phyloP scores from a whole-genome alignment of 2,329 filamentous ascomycete species.

The Fusarium agapanthi region DNA sequence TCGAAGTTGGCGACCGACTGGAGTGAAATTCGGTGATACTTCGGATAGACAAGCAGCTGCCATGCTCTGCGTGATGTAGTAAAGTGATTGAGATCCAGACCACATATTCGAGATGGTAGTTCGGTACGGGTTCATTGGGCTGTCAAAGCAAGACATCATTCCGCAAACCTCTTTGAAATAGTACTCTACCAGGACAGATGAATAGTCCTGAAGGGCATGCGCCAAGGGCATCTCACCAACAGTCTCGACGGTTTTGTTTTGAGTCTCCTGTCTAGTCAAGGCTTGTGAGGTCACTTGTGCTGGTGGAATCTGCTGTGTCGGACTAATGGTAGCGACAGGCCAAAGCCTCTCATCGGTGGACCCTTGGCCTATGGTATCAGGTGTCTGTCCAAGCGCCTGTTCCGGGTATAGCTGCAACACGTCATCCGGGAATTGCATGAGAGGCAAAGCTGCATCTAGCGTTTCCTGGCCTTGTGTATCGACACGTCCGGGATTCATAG shows the following conservation, averaged over 20 bases:
- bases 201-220: constrained; percentile 48
- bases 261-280: neutral
- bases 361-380: constrained; percentile 14
- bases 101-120: constrained; percentile 66
- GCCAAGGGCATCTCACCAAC: constrained; percentile 20
- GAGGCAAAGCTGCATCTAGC: constrained; percentile 15
- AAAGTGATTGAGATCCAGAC: constrained; percentile 66
- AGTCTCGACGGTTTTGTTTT: neutral
- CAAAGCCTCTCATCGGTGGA: constrained; percentile 22
- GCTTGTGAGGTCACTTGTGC: neutral
- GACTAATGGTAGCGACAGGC: neutral
- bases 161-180: constrained; percentile 71
- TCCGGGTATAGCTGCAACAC: constrained; percentile 15
- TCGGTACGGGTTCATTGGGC: constrained; percentile 67
- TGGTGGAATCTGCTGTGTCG: neutral
- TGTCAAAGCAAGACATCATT: constrained; percentile 72
- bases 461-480: neutral
- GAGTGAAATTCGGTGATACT: constrained; percentile 55
- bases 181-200: constrained; percentile 67
- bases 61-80: constrained; percentile 71
- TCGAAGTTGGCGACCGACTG: constrained; percentile 58
- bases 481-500: constrained; percentile 8
- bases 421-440: constrained; percentile 24
- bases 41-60: constrained; percentile 68
- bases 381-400: constrained; percentile 4